phyloP scores from a whole-genome alignment of 768 basidiomycete genomes.

The Rossbeevera mucosa region DNA sequence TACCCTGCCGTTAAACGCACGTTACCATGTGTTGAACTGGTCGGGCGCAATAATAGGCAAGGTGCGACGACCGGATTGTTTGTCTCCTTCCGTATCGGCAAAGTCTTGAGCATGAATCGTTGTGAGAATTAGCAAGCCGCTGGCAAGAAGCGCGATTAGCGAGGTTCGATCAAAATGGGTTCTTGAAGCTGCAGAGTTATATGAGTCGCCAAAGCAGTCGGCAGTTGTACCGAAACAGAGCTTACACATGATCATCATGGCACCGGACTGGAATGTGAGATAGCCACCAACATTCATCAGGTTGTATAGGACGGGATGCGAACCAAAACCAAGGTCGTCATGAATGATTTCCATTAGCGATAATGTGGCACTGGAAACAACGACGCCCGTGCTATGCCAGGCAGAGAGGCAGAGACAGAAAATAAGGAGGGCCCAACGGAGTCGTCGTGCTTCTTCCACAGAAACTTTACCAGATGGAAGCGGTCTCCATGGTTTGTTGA shows the following conservation, averaged over 20 bases:
- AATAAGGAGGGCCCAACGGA: slow-evolving; percentile 33
- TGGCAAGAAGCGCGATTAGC: slow-evolving; percentile 20
- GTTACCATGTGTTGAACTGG: slow-evolving; percentile 2
- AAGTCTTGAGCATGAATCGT: slow-evolving; percentile 39
- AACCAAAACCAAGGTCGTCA: slow-evolving; percentile 29
- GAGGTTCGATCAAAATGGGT: slow-evolving; percentile 11
- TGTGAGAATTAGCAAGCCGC: slow-evolving; percentile 29
- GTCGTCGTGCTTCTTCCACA: slow-evolving; percentile 9
- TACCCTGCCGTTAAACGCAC: slow-evolving; percentile 8
- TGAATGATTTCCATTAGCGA: slow-evolving; percentile 24
- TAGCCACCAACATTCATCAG: slow-evolving; percentile 31
- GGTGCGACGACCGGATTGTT: slow-evolving; percentile 26
- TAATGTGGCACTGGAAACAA: slow-evolving; percentile 21
- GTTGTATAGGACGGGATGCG: slow-evolving; percentile 29
- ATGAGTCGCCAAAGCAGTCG: neutral
- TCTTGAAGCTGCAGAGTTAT: neutral
- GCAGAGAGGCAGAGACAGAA: slow-evolving; percentile 26
- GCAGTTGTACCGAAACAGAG: neutral
- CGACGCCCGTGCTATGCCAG: slow-evolving; percentile 15
- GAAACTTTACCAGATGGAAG: slow-evolving; percentile 34
- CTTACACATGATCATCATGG: slow-evolving; percentile 28
- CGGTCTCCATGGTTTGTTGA: slow-evolving; percentile 36
- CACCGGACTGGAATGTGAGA: slow-evolving; percentile 32
- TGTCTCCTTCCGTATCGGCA: slow-evolving; percentile 30
- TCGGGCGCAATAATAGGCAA: slow-evolving; percentile 24